Base-by-base conservation (phyloP, 169 alveolate species). In the Miamiensis avidus region DNA sequence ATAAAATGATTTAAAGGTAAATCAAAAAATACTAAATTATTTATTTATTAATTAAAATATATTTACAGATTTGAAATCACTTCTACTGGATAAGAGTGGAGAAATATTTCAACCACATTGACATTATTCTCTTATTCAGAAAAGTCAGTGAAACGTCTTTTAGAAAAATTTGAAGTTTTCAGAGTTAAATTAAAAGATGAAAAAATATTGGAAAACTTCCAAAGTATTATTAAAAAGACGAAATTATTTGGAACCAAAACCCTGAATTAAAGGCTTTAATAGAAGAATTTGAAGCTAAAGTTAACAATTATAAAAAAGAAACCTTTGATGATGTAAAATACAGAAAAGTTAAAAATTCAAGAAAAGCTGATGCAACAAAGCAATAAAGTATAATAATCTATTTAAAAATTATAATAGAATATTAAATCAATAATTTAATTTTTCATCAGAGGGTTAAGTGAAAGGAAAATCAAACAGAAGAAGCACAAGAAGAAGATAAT, bases 1-100 rank as follows among this genome's bases (percentile, higher is more conserved):
- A 87, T 25, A 85, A 91, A 34, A 78, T 87, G 15, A 72, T 85
- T 65, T 29, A 69, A 34, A 64, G 82, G 69, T 49, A 49, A 49
- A 11, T 49, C 4, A 49, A 49, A 11, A 49, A 11, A 49, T 49
- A 11, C 20, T 49, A 49, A 49, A 49, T 49, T 49, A 49, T 49
- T 49, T 49, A 11, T 11, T 11, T 49, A 11, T 49, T 49, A 49
- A 49, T 20, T 49, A 11, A 11, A 49, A 49, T 49, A 49, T 49
- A 49, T 11, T 31, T 77, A 33, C 72, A 77, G 74, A 29, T 77
- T 77, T 27, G 82, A 33, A 26, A 31, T 33, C 31, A 49, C 69
- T 49, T 49, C 69, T 49, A 77, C 82, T 32, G 65, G 28, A 33
- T 32, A 77, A 34, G 82, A 77, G 33, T 77, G 82, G 82, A 29